Evolutionary conservation across 2,329 filamentous ascomycete genomes (phyloP), one percentile per base, ranked within the genome.

Genomic region (Sporothrix phasma): DNA sequence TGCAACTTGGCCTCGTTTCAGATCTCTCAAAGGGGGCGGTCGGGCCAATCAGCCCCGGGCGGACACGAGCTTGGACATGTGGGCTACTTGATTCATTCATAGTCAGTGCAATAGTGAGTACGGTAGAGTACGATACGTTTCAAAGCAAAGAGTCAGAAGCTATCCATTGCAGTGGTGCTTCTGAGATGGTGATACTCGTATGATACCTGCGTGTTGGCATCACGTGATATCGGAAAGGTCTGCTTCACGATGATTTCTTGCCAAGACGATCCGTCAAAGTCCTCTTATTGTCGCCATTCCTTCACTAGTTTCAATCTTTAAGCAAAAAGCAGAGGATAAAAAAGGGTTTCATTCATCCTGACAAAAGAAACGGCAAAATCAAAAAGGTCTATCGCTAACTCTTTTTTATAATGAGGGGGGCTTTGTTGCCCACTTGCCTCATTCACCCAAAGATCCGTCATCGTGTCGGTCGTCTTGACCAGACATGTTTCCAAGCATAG

Each of bases 331-430:
- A n/a, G n/a, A 29, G 7, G 24, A n/a, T 45, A 15, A 19, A 31
- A 31, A 11, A n/a, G 34, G 45, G 31, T 34, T 46, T 60, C 41
- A 60, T 46, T 47, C 34, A 34, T 60, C 56, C 56, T 41, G 34
- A 46, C 11, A 17, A 15, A 43, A 34, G 46, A 46, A 46, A 59
- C 29, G 24, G n/a, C 17, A 22, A 49, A 61, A 61, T 37, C 41
- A 58, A 2, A 43, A 58, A 60, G 26, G 56, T 60, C 56, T 60
- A 60, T 60, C 56, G 58, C 58, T 61, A 34, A 45, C 56, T 60
- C 43, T 47, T 61, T 61, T 59, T 47, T 34, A 45, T 45, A 8
- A 34, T 29, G n/a, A 31, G 41, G 24, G 56, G 41, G 15, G 4
- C 10, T 22, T 60, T 10, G 13, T 3, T 15, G 41, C 41, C 56